These are phyloP conservation scores for Diaporthe destruens DNA, from an alignment of 2,329 filamentous ascomycete genomes.

Conservation along the genomic window DNA sequence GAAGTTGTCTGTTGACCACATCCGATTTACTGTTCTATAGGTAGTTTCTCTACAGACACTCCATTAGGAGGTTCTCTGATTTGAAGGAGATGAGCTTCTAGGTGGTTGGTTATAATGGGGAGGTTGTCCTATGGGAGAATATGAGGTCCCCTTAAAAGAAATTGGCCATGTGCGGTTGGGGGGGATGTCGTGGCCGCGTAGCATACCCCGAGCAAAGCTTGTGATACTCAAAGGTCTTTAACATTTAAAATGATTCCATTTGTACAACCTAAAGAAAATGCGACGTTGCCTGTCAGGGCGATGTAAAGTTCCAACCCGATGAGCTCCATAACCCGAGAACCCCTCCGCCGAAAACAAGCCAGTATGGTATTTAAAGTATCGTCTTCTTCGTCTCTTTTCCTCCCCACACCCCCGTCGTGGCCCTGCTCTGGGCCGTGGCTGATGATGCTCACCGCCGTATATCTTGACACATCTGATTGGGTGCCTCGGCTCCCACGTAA, in stretches of 20 bases:
- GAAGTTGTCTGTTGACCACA: no score
- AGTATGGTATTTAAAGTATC: constrained; percentile 43
- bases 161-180: no score
- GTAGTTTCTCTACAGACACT: no score
- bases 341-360: constrained; percentile 38
- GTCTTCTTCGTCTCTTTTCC: constrained; percentile 49
- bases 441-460: background rate
- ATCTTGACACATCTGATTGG: constrained; percentile 16
- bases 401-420: constrained; percentile 46
- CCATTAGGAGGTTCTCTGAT: no score
- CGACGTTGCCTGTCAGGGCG: constrained; percentile 36
- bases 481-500: constrained; percentile 7
- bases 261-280: constrained; percentile 52
- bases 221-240: background rate
- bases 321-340: constrained; percentile 38
- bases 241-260: constrained; percentile 50
- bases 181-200: no score
- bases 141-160: no score
- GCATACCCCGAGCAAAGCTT: no score
- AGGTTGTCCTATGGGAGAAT: no score
- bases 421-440: constrained; percentile 14
- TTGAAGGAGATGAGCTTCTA: no score
- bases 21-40: no score
- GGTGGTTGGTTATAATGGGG: no score
- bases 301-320: constrained; percentile 43